phyloP scores from a whole-genome alignment of 164 flowering plant genomes.

The Sedum album region DNA sequence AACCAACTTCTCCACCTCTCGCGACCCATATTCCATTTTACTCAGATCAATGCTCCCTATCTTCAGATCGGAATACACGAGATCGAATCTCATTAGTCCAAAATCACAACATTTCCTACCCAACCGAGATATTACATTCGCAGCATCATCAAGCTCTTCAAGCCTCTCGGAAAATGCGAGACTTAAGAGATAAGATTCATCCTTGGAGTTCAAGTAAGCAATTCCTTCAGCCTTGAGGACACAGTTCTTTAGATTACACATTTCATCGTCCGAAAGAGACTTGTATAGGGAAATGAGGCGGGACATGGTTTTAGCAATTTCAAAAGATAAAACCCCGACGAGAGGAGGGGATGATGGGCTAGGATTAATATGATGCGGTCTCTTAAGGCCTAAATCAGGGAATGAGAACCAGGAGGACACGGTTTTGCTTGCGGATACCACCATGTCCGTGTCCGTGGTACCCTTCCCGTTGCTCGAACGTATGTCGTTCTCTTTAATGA shows the following conservation, averaged over 20 bases:
- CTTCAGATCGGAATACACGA: conserved; percentile 36
- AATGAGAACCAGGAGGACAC: conserved; percentile 8
- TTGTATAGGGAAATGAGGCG: conserved; percentile 47
- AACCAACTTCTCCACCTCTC: conserved; percentile 23
- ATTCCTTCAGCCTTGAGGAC: conserved; percentile 41
- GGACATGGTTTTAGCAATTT: conserved; percentile 68
- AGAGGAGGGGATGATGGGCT: neutral
- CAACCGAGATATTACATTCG: conserved; percentile 32
- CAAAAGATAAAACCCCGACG: conserved; percentile 68
- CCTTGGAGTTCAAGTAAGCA: conserved; percentile 40
- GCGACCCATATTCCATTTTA: conserved; percentile 23
- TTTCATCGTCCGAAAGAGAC: conserved; percentile 48
- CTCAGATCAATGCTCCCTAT: conserved; percentile 23
- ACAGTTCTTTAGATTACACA: conserved; percentile 27
- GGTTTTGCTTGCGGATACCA: neutral
- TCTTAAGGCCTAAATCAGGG: neutral
- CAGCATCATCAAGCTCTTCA: conserved; percentile 50
- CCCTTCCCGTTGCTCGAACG: neutral
- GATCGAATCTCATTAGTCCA: conserved; percentile 35
- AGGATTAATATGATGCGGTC: neutral
- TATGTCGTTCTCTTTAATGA: neutral
- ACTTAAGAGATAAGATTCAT: conserved; percentile 40
- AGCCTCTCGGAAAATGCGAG: conserved; percentile 56
- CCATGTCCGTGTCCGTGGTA: neutral
- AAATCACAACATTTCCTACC: conserved; percentile 44